Percentiles rank a stretch among this genome's conserved stretches.
phyloP scores from a whole-genome alignment of 2,329 filamentous ascomycete species.

The Aspergillus bombycis region DNA sequence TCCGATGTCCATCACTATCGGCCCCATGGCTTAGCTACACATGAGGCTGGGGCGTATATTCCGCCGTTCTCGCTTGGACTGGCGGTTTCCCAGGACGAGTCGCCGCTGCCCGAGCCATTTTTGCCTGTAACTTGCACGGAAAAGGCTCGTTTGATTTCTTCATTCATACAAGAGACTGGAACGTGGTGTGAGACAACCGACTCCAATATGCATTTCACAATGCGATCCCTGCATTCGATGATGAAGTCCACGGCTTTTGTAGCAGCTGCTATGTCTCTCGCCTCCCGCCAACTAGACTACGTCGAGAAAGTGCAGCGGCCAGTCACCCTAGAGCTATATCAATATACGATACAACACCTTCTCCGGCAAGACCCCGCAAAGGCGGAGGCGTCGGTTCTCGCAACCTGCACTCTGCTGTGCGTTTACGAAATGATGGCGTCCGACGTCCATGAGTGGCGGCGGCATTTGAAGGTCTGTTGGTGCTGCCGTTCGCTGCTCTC shows the following conservation, averaged over 20 bases:
- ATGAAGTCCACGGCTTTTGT: not conserved
- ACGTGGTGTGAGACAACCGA: not conserved
- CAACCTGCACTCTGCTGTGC: slow-evolving; percentile 21
- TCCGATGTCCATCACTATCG: not conserved
- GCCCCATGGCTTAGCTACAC: not conserved
- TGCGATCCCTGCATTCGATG: not conserved
- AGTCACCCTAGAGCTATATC: not conserved
- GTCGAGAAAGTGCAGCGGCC: not conserved
- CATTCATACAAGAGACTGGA: not conserved
- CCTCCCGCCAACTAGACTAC: not conserved
- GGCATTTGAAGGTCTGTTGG: slow-evolving; percentile 16
- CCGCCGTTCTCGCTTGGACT: not conserved
- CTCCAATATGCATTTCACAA: not conserved
- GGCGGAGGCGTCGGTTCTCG: slow-evolving; percentile 13
- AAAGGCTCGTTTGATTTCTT: not conserved
- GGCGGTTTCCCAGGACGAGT: not conserved
- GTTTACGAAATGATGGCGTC: slow-evolving; percentile 25
- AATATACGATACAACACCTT: not conserved
- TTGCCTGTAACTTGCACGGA: not conserved
- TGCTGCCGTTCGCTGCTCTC: not conserved
- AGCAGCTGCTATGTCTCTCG: not conserved
- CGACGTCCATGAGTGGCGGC: slow-evolving; percentile 18
- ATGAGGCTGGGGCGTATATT: not conserved
- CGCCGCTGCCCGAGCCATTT: not conserved
- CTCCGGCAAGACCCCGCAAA: not conserved